These are phyloP conservation scores for Tremellales sp. DNA, from an alignment of 1,284 basidiomycete species.

Conservation along the genomic window DNA sequence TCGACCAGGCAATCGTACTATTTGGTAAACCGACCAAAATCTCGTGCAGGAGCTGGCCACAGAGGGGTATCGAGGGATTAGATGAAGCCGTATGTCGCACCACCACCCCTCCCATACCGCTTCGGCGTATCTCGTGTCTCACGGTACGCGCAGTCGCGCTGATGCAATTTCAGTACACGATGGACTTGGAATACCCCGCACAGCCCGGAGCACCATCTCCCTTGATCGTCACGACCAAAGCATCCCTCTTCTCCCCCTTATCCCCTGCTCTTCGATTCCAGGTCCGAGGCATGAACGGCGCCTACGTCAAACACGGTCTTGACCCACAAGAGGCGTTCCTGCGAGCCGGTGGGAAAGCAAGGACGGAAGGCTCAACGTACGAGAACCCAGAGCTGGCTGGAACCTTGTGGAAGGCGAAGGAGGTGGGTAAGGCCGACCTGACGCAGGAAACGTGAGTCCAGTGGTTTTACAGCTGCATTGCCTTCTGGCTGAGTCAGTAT, in stretches of 20 bases:
- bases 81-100: conserved; percentile 40
- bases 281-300: conserved; percentile 59
- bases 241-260: conserved; percentile 64
- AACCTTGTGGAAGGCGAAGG: conserved; percentile 16
- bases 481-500: not conserved
- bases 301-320: conserved; percentile 69
- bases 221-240: conserved; percentile 64
- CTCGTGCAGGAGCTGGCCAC: conserved; percentile 39
- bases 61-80: conserved; percentile 35
- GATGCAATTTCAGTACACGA: conserved; percentile 52
- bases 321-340: conserved; percentile 8
- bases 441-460: conserved; percentile 6
- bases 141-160: conserved; percentile 1
- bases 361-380: conserved; percentile 7
- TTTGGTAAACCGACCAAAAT: conserved; percentile 70
- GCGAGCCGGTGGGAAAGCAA: conserved; percentile 14
- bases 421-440: conserved; percentile 11
- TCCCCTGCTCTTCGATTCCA: conserved; percentile 62
- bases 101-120: not conserved
- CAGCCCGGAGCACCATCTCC: conserved; percentile 52
- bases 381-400: conserved; percentile 14
- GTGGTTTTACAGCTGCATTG: not conserved
- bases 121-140: too few species aligned
- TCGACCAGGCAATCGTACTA: conserved; percentile 72
- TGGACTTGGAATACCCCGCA: conserved; percentile 62